Percentiles rank a stretch among this genome's conserved stretches.
phyloP scores from a whole-genome alignment of 495 filamentous ascomycete genomes.

The Aspergillus affinis region DNA sequence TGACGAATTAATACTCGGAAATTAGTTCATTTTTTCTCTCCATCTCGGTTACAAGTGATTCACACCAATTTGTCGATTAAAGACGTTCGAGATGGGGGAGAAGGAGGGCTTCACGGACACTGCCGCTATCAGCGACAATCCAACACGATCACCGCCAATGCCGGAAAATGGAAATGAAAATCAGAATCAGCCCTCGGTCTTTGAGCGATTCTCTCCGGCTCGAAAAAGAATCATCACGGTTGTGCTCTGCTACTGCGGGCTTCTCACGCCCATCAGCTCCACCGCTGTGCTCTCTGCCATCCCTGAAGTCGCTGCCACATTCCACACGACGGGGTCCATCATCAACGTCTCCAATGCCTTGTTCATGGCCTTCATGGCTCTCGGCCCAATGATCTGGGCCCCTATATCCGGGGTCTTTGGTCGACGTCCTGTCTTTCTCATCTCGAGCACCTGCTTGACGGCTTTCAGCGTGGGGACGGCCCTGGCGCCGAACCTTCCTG shows the following conservation, averaged over 20 bases:
- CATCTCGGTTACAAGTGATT: no score
- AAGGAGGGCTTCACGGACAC: no score
- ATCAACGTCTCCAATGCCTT: conserved; percentile 18
- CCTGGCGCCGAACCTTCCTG: conserved; percentile 14
- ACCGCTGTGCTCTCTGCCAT: conserved; percentile 19
- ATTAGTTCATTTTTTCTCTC: no score
- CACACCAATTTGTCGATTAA: no score
- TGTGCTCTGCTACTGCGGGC: conserved; percentile 11
- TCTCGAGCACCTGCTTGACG: conserved; percentile 4
- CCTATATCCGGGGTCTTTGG: conserved; percentile 16
- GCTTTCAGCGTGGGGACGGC: conserved; percentile 14
- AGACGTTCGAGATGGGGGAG: no score
- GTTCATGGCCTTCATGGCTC: conserved; percentile 19
- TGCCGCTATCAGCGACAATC: no score
- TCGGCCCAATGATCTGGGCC: conserved; percentile 20
- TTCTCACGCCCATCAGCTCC: conserved; percentile 17
- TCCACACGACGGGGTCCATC: conserved; percentile 15
- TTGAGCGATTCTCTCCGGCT: conserved; percentile 8
- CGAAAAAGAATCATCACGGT: conserved; percentile 14
- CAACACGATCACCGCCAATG: no score
- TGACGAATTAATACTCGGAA: no score
- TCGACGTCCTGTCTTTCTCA: conserved; percentile 10
- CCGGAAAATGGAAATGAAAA: no score
- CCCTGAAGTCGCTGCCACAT: conserved; percentile 17
- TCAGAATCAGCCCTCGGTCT: neutral